Evolutionary conservation across 345 rosid genomes (phyloP).

Genomic region (Gynandropsis gynandra): DNA sequence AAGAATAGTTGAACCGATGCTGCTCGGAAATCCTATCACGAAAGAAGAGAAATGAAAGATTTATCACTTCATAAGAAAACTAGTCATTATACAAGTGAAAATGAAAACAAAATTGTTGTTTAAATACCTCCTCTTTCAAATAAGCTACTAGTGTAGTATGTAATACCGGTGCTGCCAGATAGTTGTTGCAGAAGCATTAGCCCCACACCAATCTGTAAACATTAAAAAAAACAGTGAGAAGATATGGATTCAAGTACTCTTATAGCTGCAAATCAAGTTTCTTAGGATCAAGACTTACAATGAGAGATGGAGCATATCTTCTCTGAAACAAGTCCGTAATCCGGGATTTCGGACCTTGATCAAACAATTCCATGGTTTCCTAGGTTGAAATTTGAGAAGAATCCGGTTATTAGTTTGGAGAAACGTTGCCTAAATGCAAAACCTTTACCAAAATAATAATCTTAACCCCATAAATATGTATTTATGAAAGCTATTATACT

Average conservation of each 20-base stretch:
- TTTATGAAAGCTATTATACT: no score
- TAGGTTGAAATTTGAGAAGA: neutral
- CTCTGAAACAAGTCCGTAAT: conserved; percentile 38
- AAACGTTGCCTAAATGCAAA: no score
- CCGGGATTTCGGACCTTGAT: conserved; percentile 22
- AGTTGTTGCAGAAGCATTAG: conserved; percentile 44
- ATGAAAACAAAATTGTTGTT: conserved; percentile 8
- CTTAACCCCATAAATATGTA: no score
- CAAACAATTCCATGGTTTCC: conserved; percentile 31
- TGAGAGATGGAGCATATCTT: conserved; percentile 37
- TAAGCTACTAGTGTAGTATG: conserved; percentile 31
- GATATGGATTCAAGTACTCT: neutral
- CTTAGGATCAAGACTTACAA: conserved; percentile 25
- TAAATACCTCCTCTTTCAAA: conserved; percentile 40
- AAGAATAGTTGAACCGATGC: conserved; percentile 31
- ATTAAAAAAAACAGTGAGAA: neutral
- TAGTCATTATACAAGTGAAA: neutral
- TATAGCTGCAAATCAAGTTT: neutral
- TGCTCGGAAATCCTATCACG: conserved; percentile 29
- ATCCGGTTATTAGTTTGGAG: neutral
- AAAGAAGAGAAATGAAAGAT: neutral
- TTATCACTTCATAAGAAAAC: conserved; percentile 10
- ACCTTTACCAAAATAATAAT: no score
- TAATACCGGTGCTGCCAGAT: conserved; percentile 31
- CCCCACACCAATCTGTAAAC: conserved; percentile 44